phyloP scores from a whole-genome alignment of 768 basidiomycete genomes.

The Lactarius deliciosus region DNA sequence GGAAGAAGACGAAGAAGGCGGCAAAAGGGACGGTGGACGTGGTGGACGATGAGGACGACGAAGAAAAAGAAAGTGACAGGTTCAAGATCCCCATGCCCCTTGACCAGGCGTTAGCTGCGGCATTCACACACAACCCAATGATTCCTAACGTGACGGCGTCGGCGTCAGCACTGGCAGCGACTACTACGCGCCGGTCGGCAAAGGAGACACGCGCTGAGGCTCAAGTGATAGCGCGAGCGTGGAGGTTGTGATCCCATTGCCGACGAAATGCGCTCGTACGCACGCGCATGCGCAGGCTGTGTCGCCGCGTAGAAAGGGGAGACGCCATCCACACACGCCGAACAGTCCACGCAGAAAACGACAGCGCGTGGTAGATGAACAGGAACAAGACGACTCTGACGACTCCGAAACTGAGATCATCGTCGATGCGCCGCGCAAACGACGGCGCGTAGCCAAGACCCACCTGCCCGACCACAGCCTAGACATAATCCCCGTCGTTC shows the following conservation, averaged over 20 bases:
- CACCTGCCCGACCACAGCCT: neutral
- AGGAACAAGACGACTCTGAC: neutral
- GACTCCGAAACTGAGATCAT: conserved; percentile 5
- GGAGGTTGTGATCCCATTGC: neutral
- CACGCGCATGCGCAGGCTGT: no score
- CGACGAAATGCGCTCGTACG: neutral
- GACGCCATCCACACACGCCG: neutral
- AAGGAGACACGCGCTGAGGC: neutral
- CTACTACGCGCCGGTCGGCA: neutral
- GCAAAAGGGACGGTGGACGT: neutral
- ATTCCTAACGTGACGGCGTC: neutral
- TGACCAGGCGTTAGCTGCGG: conserved; percentile 3
- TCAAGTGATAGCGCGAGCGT: neutral
- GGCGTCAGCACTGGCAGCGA: neutral
- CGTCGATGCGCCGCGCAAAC: neutral
- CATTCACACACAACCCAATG: conserved; percentile 14
- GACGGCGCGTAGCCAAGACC: neutral
- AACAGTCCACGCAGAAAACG: conserved; percentile 5
- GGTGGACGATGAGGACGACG: neutral
- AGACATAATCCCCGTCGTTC: neutral
- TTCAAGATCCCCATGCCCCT: neutral
- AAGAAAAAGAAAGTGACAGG: neutral
- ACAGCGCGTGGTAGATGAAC: conserved; percentile 6
- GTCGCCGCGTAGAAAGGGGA: conserved; percentile 2
- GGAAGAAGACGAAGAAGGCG: neutral